Conservation (phyloP, 352 stramenopile species). For the Phytopythium oedochilum region DNA sequence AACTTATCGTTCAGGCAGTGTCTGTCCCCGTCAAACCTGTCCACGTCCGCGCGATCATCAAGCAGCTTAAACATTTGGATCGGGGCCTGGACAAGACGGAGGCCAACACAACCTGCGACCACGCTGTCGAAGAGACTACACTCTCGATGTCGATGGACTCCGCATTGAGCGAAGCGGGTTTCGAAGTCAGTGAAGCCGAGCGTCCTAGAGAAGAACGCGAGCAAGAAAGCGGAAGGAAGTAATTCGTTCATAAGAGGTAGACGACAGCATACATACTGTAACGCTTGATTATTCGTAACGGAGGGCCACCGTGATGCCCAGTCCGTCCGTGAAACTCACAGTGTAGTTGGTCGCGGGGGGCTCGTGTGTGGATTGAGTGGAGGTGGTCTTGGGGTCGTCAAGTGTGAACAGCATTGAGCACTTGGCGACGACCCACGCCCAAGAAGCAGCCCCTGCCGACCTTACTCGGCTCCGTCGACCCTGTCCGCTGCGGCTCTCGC, state of each 20-base stretch:
- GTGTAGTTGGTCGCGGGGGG: neutral
- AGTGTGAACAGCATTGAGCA: neutral
- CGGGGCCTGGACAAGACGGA: neutral
- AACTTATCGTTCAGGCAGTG: conserved; percentile 22
- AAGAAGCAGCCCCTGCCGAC: neutral
- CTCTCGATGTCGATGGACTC: neutral
- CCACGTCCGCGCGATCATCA: conserved; percentile 41
- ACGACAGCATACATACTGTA: no score
- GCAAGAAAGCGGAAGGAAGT: neutral
- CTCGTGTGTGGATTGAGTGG: neutral
- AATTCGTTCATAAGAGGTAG: no score
- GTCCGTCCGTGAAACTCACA: neutral
- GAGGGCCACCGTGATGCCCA: neutral
- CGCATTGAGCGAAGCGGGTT: neutral
- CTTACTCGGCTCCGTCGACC: neutral
- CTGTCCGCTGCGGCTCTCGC: no score
- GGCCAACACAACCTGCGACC: neutral
- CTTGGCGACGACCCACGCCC: neutral
- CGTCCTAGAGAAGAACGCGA: neutral
- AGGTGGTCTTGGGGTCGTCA: neutral
- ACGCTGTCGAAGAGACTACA: neutral
- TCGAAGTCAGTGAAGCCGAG: neutral
- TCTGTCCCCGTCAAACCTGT: conserved; percentile 35
- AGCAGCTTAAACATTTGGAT: conserved; percentile 31
- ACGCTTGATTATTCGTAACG: neutral